Percentiles rank a stretch among this genome's conserved stretches.
Evolutionary conservation across 2,329 filamentous ascomycete genomes (phyloP).

Genomic region (Aureobasidium sp.): DNA sequence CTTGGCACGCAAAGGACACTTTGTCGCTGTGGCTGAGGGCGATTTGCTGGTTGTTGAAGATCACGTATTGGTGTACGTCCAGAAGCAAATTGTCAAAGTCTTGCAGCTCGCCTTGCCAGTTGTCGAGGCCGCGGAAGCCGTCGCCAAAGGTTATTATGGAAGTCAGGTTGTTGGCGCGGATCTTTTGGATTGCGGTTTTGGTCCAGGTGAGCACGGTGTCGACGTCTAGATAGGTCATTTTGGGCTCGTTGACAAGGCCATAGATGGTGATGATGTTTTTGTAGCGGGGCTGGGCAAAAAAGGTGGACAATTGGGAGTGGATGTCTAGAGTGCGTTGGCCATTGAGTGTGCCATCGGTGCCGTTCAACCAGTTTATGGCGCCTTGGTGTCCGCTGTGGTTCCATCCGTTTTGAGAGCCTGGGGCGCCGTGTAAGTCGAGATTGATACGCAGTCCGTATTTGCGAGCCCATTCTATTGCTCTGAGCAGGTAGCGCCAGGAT

Average conservation of each 20-base stretch:
- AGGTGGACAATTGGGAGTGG: slow-evolving; percentile 77
- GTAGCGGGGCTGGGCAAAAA: slow-evolving; percentile 92
- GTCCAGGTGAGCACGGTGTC: slow-evolving; percentile 74
- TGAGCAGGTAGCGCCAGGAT: slow-evolving; percentile 87
- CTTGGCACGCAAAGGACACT: slow-evolving; percentile 77
- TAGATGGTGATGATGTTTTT: slow-evolving; percentile 89
- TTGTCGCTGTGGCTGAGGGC: slow-evolving; percentile 74
- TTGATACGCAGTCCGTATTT: slow-evolving; percentile 90
- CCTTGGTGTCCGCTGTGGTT: slow-evolving; percentile 88
- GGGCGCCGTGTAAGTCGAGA: slow-evolving; percentile 84
- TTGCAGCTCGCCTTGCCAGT: slow-evolving; percentile 82
- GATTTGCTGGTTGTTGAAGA: slow-evolving; percentile 89
- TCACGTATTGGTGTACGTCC: slow-evolving; percentile 98
- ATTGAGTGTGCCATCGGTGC: slow-evolving; percentile 74
- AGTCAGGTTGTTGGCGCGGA: slow-evolving; percentile 69
- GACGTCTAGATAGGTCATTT: slow-evolving; percentile 63
- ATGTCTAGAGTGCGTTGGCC: slow-evolving; percentile 76
- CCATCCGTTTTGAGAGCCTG: slow-evolving; percentile 95
- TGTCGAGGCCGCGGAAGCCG: slow-evolving; percentile 83
- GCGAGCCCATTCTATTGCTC: slow-evolving; percentile 87
- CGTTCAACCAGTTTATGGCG: slow-evolving; percentile 78
- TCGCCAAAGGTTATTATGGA: slow-evolving; percentile 80
- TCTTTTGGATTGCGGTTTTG: slow-evolving; percentile 59
- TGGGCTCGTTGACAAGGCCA: slow-evolving; percentile 88
- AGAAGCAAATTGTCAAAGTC: slow-evolving; percentile 67